Percentiles rank a stretch among this genome's conserved stretches.
phyloP scores from a whole-genome alignment of 331 rosid genomes.

The Saraca asoca region DNA sequence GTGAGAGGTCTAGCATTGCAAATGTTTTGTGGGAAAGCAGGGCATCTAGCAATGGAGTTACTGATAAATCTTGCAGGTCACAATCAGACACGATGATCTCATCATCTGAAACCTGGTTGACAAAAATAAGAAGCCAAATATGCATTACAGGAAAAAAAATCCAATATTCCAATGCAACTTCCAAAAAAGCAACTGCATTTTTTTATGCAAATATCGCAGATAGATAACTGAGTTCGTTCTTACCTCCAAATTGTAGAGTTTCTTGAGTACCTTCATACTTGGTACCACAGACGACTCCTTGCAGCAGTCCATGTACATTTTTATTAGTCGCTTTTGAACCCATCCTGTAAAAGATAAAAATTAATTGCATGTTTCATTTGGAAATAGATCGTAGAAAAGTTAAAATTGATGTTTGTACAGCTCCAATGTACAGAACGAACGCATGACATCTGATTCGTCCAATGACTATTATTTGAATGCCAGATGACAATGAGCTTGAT shows the following conservation, averaged over 20 bases:
- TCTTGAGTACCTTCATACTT: constrained; percentile 73
- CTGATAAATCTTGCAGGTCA: constrained; percentile 86
- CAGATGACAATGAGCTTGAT: constrained; percentile 25
- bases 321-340: constrained; percentile 82
- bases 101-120: constrained; percentile 81
- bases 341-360: constrained; percentile 56
- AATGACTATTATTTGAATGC: constrained; percentile 8
- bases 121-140: constrained; percentile 20
- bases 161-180: constrained; percentile 17
- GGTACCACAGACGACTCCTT: constrained; percentile 69
- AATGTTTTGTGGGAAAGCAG: constrained; percentile 66
- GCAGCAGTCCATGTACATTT: constrained; percentile 72
- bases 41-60: constrained; percentile 81
- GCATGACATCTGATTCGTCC: constrained; percentile 21
- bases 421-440: constrained; percentile 25
- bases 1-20: constrained; percentile 87
- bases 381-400: constrained; percentile 22
- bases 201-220: constrained; percentile 19
- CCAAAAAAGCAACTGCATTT: constrained; percentile 22
- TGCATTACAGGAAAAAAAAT: not conserved
- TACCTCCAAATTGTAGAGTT: constrained; percentile 91
- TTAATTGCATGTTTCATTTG: constrained; percentile 23
- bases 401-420: constrained; percentile 25
- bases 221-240: constrained; percentile 24
- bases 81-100: constrained; percentile 79